Base-by-base conservation (phyloP, 139 green algal species). In the Bryopsis sp. region DNA sequence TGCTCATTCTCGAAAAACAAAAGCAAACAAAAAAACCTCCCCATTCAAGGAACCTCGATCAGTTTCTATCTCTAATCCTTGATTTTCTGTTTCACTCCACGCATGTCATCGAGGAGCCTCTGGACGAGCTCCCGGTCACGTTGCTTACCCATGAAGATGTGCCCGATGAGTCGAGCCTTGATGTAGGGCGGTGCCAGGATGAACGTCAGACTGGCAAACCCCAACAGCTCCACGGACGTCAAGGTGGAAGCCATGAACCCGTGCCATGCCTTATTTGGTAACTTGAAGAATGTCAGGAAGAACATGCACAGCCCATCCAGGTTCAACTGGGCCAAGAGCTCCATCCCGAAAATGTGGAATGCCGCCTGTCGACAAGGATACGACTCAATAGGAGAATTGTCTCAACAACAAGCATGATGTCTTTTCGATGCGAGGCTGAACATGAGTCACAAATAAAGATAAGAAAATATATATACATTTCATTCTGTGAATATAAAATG, bases 261-360 rank as follows among this genome's bases (percentile, higher is more conserved):
- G 15, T 82, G 75, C 90, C 91, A 97, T 72, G 77, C 89, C 46
- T 22, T 75, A 19, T 32, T 28, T 2, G 89, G 89, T 61, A 97
- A 77, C 5, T 72, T 46, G 80, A 97, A 97, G 81, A 97, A 97
- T 50, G 88, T 92, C 46, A 77, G 71, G 80, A 97, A 97, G 79
- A 97, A 97, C 50, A 87, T 76, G 75, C 90, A 89, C 70, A 89
- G 95, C 47, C 74, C 50, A 0, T 57, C 4, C n/a, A 95, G 68
- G 76, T 94, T 84, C 24, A 97, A 80, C 58, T 79, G 78, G 3
- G 82, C 81, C 19, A 96, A 78, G 29, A 96, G 84, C 83, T 94
- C 88, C 89, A 96, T 96, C 60, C 89, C 89, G 75, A 96, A 94
- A 29, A 92, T 81, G 62, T 96, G 85, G 76, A 96, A 96, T 0